These are phyloP conservation scores for Pythium chondricola DNA, from an alignment of 352 stramenopile species.

Conservation along the genomic window DNA sequence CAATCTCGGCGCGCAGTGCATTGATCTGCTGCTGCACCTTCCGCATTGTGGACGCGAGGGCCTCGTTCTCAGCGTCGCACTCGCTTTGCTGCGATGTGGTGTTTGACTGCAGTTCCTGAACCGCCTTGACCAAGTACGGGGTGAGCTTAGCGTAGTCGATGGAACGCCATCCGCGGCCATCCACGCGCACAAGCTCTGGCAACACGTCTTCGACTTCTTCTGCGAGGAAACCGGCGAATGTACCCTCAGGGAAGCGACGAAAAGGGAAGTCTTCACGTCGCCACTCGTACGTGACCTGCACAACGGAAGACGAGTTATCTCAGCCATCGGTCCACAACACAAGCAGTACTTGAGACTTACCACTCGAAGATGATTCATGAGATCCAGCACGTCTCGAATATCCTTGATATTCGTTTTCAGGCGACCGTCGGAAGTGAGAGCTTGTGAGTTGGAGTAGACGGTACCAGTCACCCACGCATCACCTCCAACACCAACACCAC, in stretches of 20 bases:
- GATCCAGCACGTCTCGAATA: conserved; percentile 12
- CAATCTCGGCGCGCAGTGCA: conserved; percentile 5
- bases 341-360: conserved; percentile 16
- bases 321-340: background rate
- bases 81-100: conserved; percentile 7
- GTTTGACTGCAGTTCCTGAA: conserved; percentile 52
- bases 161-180: conserved; percentile 41
- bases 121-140: conserved; percentile 41
- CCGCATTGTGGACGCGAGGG: background rate
- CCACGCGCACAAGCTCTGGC: conserved; percentile 42
- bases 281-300: conserved; percentile 50
- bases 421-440: conserved; percentile 27
- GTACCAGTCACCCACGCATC: conserved; percentile 21
- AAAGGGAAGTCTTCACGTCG: conserved; percentile 32
- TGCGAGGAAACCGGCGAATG: conserved; percentile 49
- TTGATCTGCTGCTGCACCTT: background rate
- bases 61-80: background rate
- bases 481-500: conserved; percentile 27
- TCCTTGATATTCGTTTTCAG: conserved; percentile 29
- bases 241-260: conserved; percentile 29
- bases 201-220: conserved; percentile 58
- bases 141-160: conserved; percentile 53
- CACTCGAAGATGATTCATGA: conserved; percentile 32
- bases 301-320: no score
- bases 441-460: conserved; percentile 6